Evolutionary conservation across 2,329 filamentous ascomycete species (phyloP).

Genomic region (Bertia moriformis): DNA sequence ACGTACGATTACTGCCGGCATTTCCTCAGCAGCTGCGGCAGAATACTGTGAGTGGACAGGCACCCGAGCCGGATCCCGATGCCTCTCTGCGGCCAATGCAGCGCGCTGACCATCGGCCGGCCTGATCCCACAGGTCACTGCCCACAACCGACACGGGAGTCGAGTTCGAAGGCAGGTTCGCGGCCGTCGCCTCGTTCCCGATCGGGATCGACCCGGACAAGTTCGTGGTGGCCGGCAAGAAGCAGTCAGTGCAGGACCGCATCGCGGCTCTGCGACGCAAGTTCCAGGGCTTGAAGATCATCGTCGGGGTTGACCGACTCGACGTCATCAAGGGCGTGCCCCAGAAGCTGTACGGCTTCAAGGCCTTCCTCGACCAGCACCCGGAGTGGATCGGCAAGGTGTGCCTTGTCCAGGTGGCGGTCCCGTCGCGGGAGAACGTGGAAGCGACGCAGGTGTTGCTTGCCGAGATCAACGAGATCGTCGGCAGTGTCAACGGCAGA

Average conservation of each 20-base stretch:
- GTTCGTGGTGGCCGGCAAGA: conserved; percentile 77
- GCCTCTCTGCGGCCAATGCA: conserved; percentile 1
- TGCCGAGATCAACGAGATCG: conserved; percentile 88
- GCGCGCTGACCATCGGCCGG: not conserved
- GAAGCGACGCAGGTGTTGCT: conserved; percentile 95
- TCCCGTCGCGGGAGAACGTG: conserved; percentile 86
- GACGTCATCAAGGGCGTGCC: conserved; percentile 99
- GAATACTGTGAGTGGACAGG: conserved; percentile 70
- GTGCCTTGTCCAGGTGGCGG: conserved; percentile 86
- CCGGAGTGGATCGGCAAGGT: conserved; percentile 98
- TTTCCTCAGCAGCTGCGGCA: conserved; percentile 91
- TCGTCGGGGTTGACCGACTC: conserved; percentile 88
- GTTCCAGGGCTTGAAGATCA: conserved; percentile 89
- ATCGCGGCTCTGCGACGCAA: conserved; percentile 75
- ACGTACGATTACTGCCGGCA: conserved; percentile 97
- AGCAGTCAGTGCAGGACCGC: conserved; percentile 72
- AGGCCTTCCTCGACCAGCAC: conserved; percentile 91
- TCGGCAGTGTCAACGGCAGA: conserved; percentile 90
- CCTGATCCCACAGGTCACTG: conserved; percentile 37
- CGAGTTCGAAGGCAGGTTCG: conserved; percentile 74
- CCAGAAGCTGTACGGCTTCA: conserved; percentile 89
- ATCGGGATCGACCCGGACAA: conserved; percentile 97
- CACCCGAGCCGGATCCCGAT: not conserved
- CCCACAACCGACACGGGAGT: conserved; percentile 84
- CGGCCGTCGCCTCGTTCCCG: conserved; percentile 87